Evolutionary conservation across 805 yeast species (phyloP).

Genomic region (Wickerhamiella spandovensis): DNA sequence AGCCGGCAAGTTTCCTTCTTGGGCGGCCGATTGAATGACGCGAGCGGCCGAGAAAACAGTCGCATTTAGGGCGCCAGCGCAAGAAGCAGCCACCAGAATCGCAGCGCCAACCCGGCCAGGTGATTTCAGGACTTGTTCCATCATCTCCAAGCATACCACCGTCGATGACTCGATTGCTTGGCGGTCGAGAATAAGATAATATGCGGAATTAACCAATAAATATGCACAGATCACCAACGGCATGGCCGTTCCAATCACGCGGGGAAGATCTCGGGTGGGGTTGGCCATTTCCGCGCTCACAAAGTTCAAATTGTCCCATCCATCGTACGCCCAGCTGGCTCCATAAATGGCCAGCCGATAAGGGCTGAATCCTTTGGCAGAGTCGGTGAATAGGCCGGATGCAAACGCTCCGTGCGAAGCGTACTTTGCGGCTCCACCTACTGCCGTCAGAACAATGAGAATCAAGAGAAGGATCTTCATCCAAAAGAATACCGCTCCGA

Average conservation of each 20-base stretch:
- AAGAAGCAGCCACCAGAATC: constrained; percentile 25
- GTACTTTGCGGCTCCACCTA: constrained; percentile 14
- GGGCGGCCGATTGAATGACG: constrained; percentile 26
- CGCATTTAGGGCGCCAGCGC: constrained; percentile 32
- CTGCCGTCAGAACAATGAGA: constrained; percentile 23
- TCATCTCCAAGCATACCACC: constrained; percentile 27
- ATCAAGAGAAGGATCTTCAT: constrained; percentile 24
- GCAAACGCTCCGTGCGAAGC: constrained; percentile 16
- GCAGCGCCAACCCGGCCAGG: constrained; percentile 23
- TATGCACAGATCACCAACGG: constrained; percentile 27
- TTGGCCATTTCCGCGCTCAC: constrained; percentile 30
- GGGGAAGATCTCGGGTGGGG: constrained; percentile 26
- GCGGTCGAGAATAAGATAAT: constrained; percentile 61
- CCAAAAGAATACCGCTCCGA: constrained; percentile 24
- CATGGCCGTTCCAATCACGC: constrained; percentile 29
- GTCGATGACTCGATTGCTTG: constrained; percentile 31
- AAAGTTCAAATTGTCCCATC: constrained; percentile 33
- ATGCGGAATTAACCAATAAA: constrained; percentile 25
- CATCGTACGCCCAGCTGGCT: constrained; percentile 33
- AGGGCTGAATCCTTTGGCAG: constrained; percentile 20
- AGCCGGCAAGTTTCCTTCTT: constrained; percentile 24
- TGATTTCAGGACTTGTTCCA: constrained; percentile 20
- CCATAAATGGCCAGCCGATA: constrained; percentile 29
- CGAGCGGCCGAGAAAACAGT: constrained; percentile 26
- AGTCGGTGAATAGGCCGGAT: constrained; percentile 19